Evolutionary conservation across 116 monocot species (phyloP).

Genomic region (Cymodocea nodosa): DNA sequence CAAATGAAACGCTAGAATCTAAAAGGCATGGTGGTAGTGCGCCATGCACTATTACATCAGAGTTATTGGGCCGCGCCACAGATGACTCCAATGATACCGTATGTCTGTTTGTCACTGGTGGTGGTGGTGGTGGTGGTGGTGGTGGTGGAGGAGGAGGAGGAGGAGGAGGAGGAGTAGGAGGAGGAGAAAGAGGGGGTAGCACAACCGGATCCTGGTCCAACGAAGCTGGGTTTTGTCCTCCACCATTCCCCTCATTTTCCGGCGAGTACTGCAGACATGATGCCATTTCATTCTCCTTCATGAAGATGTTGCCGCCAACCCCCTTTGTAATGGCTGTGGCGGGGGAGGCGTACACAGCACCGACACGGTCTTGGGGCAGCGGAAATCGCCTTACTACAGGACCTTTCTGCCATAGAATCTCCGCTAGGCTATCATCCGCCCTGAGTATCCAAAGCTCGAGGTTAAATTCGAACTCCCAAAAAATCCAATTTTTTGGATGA

Average conservation of each 20-base stretch:
- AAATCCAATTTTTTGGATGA: background rate
- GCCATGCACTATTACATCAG: background rate
- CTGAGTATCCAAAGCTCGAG: background rate
- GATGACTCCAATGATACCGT: slow-evolving; percentile 4
- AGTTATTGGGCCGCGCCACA: slow-evolving; percentile 8
- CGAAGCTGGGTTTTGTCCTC: background rate
- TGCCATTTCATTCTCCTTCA: slow-evolving; percentile 30
- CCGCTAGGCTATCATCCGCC: slow-evolving; percentile 4
- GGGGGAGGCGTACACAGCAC: background rate
- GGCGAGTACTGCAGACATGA: slow-evolving; percentile 27
- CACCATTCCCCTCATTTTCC: background rate
- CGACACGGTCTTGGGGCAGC: background rate
- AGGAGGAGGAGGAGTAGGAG: too few species aligned
- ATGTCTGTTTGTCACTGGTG: too few species aligned
- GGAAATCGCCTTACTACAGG: slow-evolving; percentile 4
- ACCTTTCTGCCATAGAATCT: slow-evolving; percentile 19
- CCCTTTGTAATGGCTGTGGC: background rate
- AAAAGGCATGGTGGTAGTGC: background rate
- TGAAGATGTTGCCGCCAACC: slow-evolving; percentile 14
- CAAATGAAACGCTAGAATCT: background rate
- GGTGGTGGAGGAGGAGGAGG: background rate
- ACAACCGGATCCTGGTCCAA: background rate
- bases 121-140: too few species aligned
- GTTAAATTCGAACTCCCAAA: background rate
- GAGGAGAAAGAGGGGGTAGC: too few species aligned